A percentile compares a stretch with the other conserved stretches of the same genome.
Evolutionary conservation across 257 asterid genomes (phyloP).

Genomic region (Nicotiana otophora): DNA sequence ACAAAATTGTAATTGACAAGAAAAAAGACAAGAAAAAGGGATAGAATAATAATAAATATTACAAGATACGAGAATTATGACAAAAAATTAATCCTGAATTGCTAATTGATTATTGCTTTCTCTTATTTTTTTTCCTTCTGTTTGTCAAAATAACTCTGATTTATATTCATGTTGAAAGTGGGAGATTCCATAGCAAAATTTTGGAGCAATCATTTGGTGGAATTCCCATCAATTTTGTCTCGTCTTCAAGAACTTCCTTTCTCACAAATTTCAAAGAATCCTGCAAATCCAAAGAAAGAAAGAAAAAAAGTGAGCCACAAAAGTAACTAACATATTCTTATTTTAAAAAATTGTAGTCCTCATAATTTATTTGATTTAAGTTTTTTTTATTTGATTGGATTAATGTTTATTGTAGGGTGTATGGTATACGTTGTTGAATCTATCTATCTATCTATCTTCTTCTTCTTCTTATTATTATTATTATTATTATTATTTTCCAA

Average conservation of each 20-base stretch:
- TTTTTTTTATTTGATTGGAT: neutral
- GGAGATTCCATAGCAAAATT: constrained; percentile 65
- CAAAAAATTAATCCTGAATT: too few relatives aligned
- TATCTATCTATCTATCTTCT: too few relatives aligned
- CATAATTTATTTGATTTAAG: neutral
- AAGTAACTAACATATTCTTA: neutral
- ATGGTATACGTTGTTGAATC: too few relatives aligned
- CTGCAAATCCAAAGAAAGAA: constrained; percentile 26
- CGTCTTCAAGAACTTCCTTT: constrained; percentile 87
- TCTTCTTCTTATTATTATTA: too few relatives aligned
- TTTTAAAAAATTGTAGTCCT: neutral
- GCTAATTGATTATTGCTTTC: neutral
- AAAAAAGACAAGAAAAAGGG: too few relatives aligned
- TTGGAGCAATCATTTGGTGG: constrained; percentile 65
- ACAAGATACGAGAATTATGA: neutral
- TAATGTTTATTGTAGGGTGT: neutral
- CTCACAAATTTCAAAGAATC: constrained; percentile 66
- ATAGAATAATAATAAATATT: too few relatives aligned
- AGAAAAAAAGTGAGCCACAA: neutral
- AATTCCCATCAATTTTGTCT: constrained; percentile 71
- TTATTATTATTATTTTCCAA: too few relatives aligned
- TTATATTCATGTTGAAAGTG: constrained; percentile 19
- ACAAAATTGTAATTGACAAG: neutral
- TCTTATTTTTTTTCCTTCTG: neutral
- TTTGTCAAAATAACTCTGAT: neutral